Evolutionary conservation across 495 filamentous ascomycete genomes (phyloP).

Genomic region (Copromyces sp.): DNA sequence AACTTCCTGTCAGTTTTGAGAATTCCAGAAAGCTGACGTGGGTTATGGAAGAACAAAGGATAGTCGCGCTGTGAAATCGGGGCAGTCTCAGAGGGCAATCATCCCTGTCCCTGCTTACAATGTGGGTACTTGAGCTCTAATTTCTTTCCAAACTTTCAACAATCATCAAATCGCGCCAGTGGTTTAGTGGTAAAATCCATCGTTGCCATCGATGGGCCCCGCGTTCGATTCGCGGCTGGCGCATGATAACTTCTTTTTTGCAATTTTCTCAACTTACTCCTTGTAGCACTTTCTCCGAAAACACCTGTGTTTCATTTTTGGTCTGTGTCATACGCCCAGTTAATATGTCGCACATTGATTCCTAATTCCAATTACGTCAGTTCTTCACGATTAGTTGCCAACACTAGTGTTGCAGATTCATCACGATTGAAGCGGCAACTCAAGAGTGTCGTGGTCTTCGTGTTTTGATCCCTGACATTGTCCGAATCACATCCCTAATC

Average conservation of each 20-base stretch:
- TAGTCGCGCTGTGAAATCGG: no score
- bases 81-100: not conserved
- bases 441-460: not conserved
- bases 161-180: conserved; percentile 14
- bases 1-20: not conserved
- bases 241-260: conserved; percentile 12
- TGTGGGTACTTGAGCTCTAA: not conserved
- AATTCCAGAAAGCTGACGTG: not conserved
- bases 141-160: not conserved
- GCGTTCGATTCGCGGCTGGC: conserved; percentile 42
- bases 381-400: not conserved
- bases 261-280: not conserved
- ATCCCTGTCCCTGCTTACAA: not conserved
- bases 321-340: not conserved
- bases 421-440: not conserved
- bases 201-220: conserved; percentile 45
- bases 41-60: not conserved
- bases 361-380: not conserved
- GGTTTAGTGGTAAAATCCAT: conserved; percentile 47
- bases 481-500: not conserved
- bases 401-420: not conserved
- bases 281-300: not conserved
- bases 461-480: not conserved
- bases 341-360: no score
- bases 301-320: not conserved